These are phyloP conservation scores for Pythium biforme DNA, from an alignment of 352 stramenopile genomes.

Conservation along the genomic window DNA sequence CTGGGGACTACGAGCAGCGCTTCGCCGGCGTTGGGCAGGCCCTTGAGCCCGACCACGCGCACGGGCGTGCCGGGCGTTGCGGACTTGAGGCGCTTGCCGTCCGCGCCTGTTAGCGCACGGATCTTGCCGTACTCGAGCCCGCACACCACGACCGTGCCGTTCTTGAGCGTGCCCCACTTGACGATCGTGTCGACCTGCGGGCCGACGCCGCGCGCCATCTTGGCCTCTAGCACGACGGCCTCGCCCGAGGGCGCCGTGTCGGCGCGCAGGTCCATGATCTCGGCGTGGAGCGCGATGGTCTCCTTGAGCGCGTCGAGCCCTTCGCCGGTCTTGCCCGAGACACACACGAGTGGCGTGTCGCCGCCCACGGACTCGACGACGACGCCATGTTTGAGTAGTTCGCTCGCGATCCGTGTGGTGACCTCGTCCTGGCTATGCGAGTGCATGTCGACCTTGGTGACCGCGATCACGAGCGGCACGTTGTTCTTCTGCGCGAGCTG, in stretches of 20 bases:
- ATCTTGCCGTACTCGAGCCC: slow-evolving; percentile 95
- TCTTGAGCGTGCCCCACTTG: slow-evolving; percentile 95
- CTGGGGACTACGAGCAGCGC: slow-evolving; percentile 68
- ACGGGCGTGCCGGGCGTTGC: slow-evolving; percentile 90
- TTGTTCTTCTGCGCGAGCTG: slow-evolving; percentile 92
- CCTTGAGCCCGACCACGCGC: slow-evolving; percentile 85
- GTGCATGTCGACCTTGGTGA: slow-evolving; percentile 97
- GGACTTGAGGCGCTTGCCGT: slow-evolving; percentile 86
- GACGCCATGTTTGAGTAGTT: slow-evolving; percentile 93
- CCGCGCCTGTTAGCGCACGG: slow-evolving; percentile 61
- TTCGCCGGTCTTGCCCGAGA: slow-evolving; percentile 95
- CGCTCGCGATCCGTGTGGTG: slow-evolving; percentile 61
- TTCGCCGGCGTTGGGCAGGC: slow-evolving; percentile 75
- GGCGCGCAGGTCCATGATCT: slow-evolving; percentile 95
- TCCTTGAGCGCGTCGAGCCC: slow-evolving; percentile 96
- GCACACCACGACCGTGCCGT: slow-evolving; percentile 94
- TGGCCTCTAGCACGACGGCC: slow-evolving; percentile 95
- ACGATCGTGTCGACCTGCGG: slow-evolving; percentile 95
- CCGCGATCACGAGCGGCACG: slow-evolving; percentile 95
- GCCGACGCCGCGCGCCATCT: slow-evolving; percentile 92
- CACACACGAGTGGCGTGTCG: slow-evolving; percentile 91
- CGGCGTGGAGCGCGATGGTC: slow-evolving; percentile 95
- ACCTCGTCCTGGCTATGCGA: slow-evolving; percentile 70
- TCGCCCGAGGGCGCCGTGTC: slow-evolving; percentile 89
- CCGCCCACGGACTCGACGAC: slow-evolving; percentile 94